Evolutionary conservation across 345 rosid species (phyloP).

Genomic region (Pelargonium nanum): DNA sequence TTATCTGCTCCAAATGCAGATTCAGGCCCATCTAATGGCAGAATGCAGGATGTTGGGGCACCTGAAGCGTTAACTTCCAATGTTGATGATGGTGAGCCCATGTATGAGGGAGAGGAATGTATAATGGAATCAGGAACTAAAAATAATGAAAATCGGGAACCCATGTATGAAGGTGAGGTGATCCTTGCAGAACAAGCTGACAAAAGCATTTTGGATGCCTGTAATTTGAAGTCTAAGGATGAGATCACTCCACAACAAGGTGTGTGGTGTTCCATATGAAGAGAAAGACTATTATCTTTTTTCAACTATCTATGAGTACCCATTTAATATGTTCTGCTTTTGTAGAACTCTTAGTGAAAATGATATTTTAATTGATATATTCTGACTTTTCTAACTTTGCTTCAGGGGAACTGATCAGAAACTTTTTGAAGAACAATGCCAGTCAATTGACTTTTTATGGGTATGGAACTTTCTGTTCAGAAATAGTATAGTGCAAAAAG

Average conservation of each 20-base stretch:
- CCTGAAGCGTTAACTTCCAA: slow-evolving; percentile 41
- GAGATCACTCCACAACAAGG: slow-evolving; percentile 74
- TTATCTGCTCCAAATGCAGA: slow-evolving; percentile 27
- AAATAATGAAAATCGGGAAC: slow-evolving; percentile 56
- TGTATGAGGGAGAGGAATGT: slow-evolving; percentile 96
- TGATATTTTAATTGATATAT: neutral
- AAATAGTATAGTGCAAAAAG: no score
- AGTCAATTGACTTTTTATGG: slow-evolving; percentile 83
- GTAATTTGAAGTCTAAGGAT: slow-evolving; percentile 28
- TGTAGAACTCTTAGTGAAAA: neutral
- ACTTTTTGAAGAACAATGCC: slow-evolving; percentile 73
- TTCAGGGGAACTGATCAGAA: slow-evolving; percentile 70
- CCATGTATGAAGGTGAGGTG: slow-evolving; percentile 94
- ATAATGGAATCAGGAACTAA: slow-evolving; percentile 52
- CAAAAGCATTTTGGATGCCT: slow-evolving; percentile 31
- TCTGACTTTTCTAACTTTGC: slow-evolving; percentile 15
- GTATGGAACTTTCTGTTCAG: slow-evolving; percentile 27
- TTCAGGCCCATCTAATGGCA: slow-evolving; percentile 41
- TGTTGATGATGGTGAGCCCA: slow-evolving; percentile 72
- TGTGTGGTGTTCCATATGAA: slow-evolving; percentile 15
- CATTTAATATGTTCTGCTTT: neutral
- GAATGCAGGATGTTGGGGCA: slow-evolving; percentile 36
- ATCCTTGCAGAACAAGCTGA: slow-evolving; percentile 74
- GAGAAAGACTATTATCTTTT: neutral
- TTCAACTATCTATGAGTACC: neutral